Conservation (phyloP, 1,284 basidiomycete species). For the Irpex sp. region DNA sequence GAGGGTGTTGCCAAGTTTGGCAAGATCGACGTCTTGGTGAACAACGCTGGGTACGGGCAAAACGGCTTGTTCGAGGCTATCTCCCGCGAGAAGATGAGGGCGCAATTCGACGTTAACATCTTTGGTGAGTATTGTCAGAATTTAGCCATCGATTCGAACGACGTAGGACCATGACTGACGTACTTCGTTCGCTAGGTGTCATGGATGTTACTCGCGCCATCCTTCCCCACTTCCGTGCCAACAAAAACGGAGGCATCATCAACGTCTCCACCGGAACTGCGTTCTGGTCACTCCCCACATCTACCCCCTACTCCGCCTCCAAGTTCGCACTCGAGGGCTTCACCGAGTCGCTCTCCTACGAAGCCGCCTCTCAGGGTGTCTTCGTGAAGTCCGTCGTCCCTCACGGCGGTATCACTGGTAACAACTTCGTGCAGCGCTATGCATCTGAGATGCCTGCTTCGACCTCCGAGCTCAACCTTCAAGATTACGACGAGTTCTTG, state of each 20-base stretch:
- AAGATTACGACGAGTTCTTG: background rate
- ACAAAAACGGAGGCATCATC: background rate
- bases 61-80: background rate
- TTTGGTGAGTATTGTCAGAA: background rate
- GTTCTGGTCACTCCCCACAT: slow-evolving; percentile 1
- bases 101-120: background rate
- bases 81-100: background rate
- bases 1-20: slow-evolving; percentile 49
- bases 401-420: slow-evolving; percentile 4
- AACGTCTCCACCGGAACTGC: background rate
- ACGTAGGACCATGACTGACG: background rate
- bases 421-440: slow-evolving; percentile 1
- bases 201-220: slow-evolving; percentile 1
- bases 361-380: slow-evolving; percentile 1
- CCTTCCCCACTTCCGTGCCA: background rate
- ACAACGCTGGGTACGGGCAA: slow-evolving; percentile 43
- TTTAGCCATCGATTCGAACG: too few species aligned
- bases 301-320: background rate
- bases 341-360: slow-evolving; percentile 5
- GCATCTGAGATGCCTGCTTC: background rate
- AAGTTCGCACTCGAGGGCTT: slow-evolving; percentile 5
- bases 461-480: background rate
- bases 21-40: slow-evolving; percentile 53
- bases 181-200: background rate
- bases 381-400: slow-evolving; percentile 8